phyloP scores from a whole-genome alignment of 805 yeast species.

The Debaryomyces castellii region DNA sequence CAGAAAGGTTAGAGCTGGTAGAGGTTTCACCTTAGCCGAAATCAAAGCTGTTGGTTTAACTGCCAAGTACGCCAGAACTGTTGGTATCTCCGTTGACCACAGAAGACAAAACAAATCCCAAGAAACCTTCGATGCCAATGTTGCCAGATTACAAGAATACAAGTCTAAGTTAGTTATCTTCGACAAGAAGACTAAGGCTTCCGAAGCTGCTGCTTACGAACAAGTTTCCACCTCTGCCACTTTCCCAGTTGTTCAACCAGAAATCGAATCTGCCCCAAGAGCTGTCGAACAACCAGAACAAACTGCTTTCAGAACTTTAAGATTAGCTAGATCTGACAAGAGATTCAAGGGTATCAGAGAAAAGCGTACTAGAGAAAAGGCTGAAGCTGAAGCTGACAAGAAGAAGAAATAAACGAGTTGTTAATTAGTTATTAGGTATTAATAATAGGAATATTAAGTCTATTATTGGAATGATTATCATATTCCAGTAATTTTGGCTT shows the following conservation, averaged over 20 bases:
- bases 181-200: constrained; percentile 81
- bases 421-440: constrained; percentile 5
- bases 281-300: constrained; percentile 76
- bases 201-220: constrained; percentile 61
- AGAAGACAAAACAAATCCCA: constrained; percentile 98
- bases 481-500: background rate
- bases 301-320: constrained; percentile 89
- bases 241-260: constrained; percentile 89
- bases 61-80: constrained; percentile 91
- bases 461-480: constrained; percentile 2
- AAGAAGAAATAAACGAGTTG: constrained; percentile 70
- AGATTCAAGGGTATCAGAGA: constrained; percentile 94
- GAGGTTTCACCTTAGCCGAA: constrained; percentile 98
- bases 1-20: constrained; percentile 99
- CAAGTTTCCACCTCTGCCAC: constrained; percentile 77
- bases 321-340: constrained; percentile 93
- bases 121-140: constrained; percentile 93
- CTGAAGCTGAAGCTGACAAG: constrained; percentile 99
- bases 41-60: constrained; percentile 95
- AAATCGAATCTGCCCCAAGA: constrained; percentile 75
- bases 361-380: constrained; percentile 95
- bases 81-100: constrained; percentile 99
- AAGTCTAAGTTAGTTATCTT: constrained; percentile 92
- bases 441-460: constrained; percentile 3
- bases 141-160: constrained; percentile 95